These are phyloP conservation scores for Fimicolochytrium jonesii DNA, from an alignment of 192 early-diverging fungal genomes.

Conservation along the genomic window DNA sequence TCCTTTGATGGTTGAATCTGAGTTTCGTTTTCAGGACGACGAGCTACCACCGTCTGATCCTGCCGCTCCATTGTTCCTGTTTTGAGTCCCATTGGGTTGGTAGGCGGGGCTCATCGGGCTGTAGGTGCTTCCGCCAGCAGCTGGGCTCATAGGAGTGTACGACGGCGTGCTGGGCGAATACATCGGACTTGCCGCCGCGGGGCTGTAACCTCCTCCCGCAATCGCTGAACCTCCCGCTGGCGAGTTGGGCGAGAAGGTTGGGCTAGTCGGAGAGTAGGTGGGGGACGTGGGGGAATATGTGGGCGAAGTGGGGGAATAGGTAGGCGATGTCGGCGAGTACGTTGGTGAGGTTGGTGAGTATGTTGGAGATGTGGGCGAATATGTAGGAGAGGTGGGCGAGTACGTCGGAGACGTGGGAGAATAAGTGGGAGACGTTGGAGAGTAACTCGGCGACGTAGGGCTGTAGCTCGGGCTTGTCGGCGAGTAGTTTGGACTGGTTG, in stretches of 20 bases:
- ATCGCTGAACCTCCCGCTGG: constrained; percentile 55
- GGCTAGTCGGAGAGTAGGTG: constrained; percentile 64
- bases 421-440: constrained; percentile 73
- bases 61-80: too few relatives aligned
- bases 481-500: constrained; percentile 56
- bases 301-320: constrained; percentile 70
- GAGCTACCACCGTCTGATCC: too few relatives aligned
- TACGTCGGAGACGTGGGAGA: constrained; percentile 51
- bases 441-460: constrained; percentile 72
- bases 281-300: constrained; percentile 76
- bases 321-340: constrained; percentile 71
- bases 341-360: constrained; percentile 69
- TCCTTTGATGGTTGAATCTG: too few relatives aligned
- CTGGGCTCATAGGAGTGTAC: constrained; percentile 59
- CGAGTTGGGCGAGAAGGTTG: constrained; percentile 65
- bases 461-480: constrained; percentile 52
- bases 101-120: neutral
- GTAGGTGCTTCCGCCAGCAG: neutral
- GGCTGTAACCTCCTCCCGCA: constrained; percentile 1
- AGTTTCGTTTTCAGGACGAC: too few relatives aligned
- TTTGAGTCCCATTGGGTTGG: too few relatives aligned
- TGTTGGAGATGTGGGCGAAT: constrained; percentile 68
- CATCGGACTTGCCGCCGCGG: constrained; percentile 33
- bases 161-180: constrained; percentile 67
- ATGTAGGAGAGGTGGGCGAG: constrained; percentile 68